phyloP scores from a whole-genome alignment of 169 alveolate genomes.

The Fabrea salina region DNA sequence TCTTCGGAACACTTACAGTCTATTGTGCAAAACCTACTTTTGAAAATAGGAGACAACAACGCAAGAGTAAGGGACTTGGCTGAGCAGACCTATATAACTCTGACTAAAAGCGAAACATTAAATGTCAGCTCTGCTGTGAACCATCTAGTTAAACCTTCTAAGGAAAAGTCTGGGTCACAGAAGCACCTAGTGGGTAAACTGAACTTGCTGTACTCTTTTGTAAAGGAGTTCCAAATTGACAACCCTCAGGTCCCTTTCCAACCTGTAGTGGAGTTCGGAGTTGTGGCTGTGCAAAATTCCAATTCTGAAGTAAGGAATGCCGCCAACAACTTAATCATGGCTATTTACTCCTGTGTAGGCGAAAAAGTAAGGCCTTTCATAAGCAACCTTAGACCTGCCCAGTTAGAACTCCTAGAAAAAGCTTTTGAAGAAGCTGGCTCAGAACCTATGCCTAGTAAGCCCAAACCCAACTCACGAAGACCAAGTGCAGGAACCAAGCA shows the following conservation, averaged over 20 bases:
- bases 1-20: not conserved
- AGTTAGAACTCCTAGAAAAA: constrained; percentile 56
- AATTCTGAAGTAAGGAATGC: constrained; percentile 72
- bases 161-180: constrained; percentile 52
- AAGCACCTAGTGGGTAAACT: constrained; percentile 77
- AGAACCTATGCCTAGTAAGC: not conserved
- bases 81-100: constrained; percentile 62
- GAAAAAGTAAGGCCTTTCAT: constrained; percentile 55
- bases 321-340: constrained; percentile 63
- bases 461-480: constrained; percentile 32
- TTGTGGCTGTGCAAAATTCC: constrained; percentile 60
- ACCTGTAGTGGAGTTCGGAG: constrained; percentile 65
- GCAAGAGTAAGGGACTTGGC: constrained; percentile 64
- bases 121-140: constrained; percentile 56
- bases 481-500: constrained; percentile 45
- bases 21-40: constrained; percentile 32
- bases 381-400: constrained; percentile 72
- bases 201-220: constrained; percentile 54
- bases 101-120: constrained; percentile 65
- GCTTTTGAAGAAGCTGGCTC: constrained; percentile 45
- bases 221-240: constrained; percentile 59
- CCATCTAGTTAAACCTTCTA: constrained; percentile 52
- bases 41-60: constrained; percentile 80
- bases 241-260: constrained; percentile 65
- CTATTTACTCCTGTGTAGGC: constrained; percentile 72